phyloP scores from a whole-genome alignment of 371 early-diverging fungal genomes.

The Lichtheimia ornata region DNA sequence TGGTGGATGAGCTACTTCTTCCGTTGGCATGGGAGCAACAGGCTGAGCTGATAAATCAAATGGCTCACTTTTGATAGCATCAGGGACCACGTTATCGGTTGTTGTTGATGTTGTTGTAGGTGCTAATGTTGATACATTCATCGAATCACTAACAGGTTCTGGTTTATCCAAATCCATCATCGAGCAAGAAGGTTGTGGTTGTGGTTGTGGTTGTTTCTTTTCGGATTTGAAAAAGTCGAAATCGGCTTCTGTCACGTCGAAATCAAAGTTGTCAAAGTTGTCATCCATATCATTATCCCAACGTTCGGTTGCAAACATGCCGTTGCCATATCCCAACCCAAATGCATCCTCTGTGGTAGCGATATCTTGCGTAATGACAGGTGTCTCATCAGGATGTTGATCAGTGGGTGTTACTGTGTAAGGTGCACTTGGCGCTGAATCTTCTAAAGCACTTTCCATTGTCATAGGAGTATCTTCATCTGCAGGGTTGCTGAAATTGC shows the following conservation, averaged over 20 bases:
- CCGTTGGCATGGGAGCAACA: no score
- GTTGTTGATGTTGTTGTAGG: no score
- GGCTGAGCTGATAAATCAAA: no score
- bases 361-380: not conserved
- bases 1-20: no score
- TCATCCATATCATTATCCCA: slow-evolving; percentile 33
- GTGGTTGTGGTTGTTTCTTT: not conserved
- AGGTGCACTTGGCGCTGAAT: not conserved
- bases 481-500: not conserved
- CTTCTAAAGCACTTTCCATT: not conserved
- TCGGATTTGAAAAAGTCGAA: slow-evolving; percentile 41
- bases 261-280: slow-evolving; percentile 43
- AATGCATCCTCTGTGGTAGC: not conserved
- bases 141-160: no score
- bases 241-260: slow-evolving; percentile 52
- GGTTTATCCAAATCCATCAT: no score
- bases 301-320: slow-evolving; percentile 4
- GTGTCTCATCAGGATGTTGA: no score
- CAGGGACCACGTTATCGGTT: no score
- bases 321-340: slow-evolving; percentile 2
- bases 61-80: no score
- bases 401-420: no score
- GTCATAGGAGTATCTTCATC: not conserved
- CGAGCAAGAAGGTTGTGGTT: no score
- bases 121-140: no score